Base-by-base conservation (phyloP, 441 rosid species). In the Pelargonium fulgidum region DNA sequence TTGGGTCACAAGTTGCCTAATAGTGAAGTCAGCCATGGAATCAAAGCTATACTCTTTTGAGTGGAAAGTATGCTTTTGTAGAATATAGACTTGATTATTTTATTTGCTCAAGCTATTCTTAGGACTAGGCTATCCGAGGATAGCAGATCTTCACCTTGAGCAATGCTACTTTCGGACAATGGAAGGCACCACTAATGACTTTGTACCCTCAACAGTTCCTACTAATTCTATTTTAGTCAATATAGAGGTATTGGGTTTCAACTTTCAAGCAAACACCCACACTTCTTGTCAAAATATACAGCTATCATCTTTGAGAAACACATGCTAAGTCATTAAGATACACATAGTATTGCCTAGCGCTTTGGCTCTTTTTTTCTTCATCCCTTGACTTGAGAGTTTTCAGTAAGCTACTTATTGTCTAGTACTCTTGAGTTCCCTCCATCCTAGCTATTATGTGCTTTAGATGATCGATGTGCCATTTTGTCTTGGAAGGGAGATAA, bases 341-440 rank as follows among this genome's bases (percentile, higher is more conserved):
- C 26, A 7, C 10, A 19, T 58, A 17, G 9, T 14, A 17, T 58
- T 19, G 26, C 26, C 24, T 58, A 58, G 9, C 7, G 26, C 20
- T 17, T 58, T 17, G 62, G 29, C 29, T 17, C 29, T 17, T 58
- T 58, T 17, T 7, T 58, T 58, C 24, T 58, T 19, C 26, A 58
- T 58, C 62, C 26, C 29, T 19, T 16, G 61, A 54, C 61, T 54
- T 54, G 1, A 39, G 61, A n/a, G 61, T 54, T 14, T 54, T 7
- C 61, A 54, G 4, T 14, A 54, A 19, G 8, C 19, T 14, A 19
- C 12, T 58, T 58, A 19, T 58, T 58, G 1, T 4, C 29, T 7
- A 58, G 20, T 58, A 8, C 2, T 58, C 26, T 58, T 17, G 11
- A 58, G 62, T 58, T 17, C 62, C 62, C 62, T 58, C 62, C 62